Evolutionary conservation across 345 rosid genomes (phyloP).

Genomic region (Pseudoturritis turrita): DNA sequence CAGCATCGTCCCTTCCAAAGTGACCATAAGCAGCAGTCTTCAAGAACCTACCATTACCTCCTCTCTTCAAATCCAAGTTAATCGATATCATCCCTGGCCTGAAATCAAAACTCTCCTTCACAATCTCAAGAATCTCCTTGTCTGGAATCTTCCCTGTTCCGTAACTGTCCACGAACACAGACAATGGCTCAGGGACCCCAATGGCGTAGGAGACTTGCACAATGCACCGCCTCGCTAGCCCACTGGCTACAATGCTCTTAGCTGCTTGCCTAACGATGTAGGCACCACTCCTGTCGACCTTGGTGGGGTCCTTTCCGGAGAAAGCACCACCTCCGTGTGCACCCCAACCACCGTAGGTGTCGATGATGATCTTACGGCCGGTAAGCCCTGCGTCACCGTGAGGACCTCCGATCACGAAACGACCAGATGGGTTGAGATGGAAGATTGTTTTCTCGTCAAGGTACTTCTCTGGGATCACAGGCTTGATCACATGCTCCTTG

Average conservation of each 20-base stretch:
- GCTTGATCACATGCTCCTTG: conserved; percentile 60
- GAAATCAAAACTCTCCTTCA: conserved; percentile 39
- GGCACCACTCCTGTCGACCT: conserved; percentile 78
- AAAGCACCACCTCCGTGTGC: conserved; percentile 88
- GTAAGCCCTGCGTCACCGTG: conserved; percentile 87
- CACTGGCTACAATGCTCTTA: conserved; percentile 39
- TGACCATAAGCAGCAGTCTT: conserved; percentile 43
- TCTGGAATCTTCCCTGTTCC: conserved; percentile 37
- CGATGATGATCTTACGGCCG: conserved; percentile 77
- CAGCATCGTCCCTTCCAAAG: conserved; percentile 40
- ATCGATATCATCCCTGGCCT: conserved; percentile 40
- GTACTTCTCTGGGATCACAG: conserved; percentile 66
- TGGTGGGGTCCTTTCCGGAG: conserved; percentile 76
- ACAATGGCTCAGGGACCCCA: conserved; percentile 42
- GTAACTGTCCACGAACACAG: conserved; percentile 38
- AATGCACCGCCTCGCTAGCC: conserved; percentile 33
- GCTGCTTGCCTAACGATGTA: conserved; percentile 58
- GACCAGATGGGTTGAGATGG: conserved; percentile 82
- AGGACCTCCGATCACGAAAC: conserved; percentile 77
- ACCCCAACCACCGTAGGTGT: conserved; percentile 78
- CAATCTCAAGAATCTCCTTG: conserved; percentile 38
- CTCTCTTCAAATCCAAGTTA: conserved; percentile 40
- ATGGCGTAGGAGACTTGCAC: conserved; percentile 38
- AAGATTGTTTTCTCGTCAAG: conserved; percentile 81
- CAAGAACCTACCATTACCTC: conserved; percentile 44